Evolutionary conservation across 1,284 basidiomycete genomes (phyloP).

Genomic region (Puccinia novopanici): DNA sequence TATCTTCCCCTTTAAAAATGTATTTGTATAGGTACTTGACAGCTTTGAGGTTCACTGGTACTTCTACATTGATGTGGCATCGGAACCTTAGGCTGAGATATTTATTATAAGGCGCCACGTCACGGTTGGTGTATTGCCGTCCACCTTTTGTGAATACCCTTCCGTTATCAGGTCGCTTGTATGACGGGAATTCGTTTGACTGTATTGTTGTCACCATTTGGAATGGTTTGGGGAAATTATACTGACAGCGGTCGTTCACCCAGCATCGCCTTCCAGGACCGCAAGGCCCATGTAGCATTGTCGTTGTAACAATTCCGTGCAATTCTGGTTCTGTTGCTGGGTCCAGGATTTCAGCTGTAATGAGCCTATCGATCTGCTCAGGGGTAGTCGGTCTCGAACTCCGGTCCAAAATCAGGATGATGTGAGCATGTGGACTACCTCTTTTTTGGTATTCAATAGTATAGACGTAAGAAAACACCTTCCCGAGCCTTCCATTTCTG

Average conservation of each 20-base stretch:
- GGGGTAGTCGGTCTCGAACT: not conserved
- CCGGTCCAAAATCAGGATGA: not conserved
- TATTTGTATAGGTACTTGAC: constrained; percentile 37
- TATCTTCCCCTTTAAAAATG: constrained; percentile 26
- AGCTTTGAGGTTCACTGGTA: not conserved
- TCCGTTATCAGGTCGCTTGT: not conserved
- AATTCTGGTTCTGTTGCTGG: not conserved
- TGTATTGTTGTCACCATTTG: too few relatives aligned
- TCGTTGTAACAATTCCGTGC: not conserved
- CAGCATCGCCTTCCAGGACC: too few relatives aligned
- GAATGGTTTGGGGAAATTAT: too few relatives aligned
- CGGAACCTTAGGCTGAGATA: not conserved
- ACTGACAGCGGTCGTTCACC: too few relatives aligned
- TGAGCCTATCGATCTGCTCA: not conserved
- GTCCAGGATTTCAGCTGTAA: not conserved
- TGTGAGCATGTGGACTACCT: constrained; percentile 64
- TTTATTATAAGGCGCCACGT: constrained; percentile 15
- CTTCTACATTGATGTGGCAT: constrained; percentile 30
- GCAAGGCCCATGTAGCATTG: not conserved
- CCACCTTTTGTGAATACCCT: not conserved
- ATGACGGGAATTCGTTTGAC: too few relatives aligned
- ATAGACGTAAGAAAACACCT: constrained; percentile 60
- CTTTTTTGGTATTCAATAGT: constrained; percentile 65
- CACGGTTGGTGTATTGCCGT: not conserved
- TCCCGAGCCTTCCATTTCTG: constrained; percentile 59